Percentiles rank a stretch among this genome's conserved stretches.
Conservation (phyloP, 2,329 filamentous ascomycete genomes). For the Cylindrodendrum hubeiense region DNA sequence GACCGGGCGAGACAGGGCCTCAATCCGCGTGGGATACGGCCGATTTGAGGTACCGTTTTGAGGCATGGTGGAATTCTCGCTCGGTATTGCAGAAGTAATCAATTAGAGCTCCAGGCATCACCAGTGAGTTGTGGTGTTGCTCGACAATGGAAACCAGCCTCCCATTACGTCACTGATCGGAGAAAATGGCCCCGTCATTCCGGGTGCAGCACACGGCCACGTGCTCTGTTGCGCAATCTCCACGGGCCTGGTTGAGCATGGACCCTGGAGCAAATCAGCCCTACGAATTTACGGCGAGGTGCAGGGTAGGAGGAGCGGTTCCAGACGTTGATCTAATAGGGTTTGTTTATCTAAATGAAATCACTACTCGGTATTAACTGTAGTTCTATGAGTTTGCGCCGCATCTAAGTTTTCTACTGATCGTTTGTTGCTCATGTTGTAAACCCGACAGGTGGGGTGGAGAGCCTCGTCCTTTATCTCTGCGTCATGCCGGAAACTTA, state of each 20-base stretch:
- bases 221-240: not conserved
- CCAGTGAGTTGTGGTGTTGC: slow-evolving; percentile 8
- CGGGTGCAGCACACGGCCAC: slow-evolving; percentile 19
- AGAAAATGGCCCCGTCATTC: slow-evolving; percentile 13
- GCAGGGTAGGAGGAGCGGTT: slow-evolving; percentile 1
- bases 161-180: slow-evolving; percentile 28
- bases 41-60: slow-evolving; percentile 19
- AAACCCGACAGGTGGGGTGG: too few relatives aligned
- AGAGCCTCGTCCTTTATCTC: too few relatives aligned
- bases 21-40: slow-evolving; percentile 28
- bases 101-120: slow-evolving; percentile 28
- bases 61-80: slow-evolving; percentile 33
- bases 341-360: not conserved
- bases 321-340: not conserved
- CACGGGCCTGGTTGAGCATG: too few relatives aligned
- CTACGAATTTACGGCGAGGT: not conserved
- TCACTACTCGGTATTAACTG: not conserved
- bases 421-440: too few relatives aligned
- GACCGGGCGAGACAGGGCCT: slow-evolving; percentile 40
- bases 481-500: too few relatives aligned
- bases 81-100: not conserved
- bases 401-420: too few relatives aligned
- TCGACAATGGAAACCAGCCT: slow-evolving; percentile 26
- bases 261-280: not conserved
- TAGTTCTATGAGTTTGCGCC: too few relatives aligned